phyloP scores from a whole-genome alignment of 1,284 basidiomycete species.

The Sporisorium iseilematis-ciliati region DNA sequence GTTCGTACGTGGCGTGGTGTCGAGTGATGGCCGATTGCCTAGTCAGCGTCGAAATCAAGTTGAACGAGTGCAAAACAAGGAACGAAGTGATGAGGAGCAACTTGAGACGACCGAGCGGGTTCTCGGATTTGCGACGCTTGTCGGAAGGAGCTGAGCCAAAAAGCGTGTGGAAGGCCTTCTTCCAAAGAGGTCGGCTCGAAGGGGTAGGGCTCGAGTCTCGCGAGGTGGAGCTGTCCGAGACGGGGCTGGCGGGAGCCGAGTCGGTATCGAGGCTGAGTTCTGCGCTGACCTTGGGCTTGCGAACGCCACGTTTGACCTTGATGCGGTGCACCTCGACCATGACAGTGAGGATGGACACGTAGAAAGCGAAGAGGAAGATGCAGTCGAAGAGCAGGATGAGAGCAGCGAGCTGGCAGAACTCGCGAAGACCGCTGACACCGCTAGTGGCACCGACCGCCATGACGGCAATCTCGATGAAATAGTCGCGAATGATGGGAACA shows the following conservation, averaged over 20 bases:
- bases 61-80: conserved; percentile 74
- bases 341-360: conserved; percentile 86
- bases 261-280: conserved; percentile 65
- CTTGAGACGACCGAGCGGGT: conserved; percentile 88
- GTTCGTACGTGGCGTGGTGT: conserved; percentile 71
- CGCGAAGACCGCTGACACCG: conserved; percentile 87
- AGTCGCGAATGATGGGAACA: conserved; percentile 88
- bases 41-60: conserved; percentile 91
- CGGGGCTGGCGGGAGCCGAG: conserved; percentile 51
- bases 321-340: conserved; percentile 87
- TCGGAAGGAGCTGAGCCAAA: conserved; percentile 74
- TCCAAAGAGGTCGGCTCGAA: conserved; percentile 52
- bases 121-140: conserved; percentile 73
- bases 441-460: conserved; percentile 87
- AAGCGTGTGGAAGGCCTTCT: conserved; percentile 51
- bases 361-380: conserved; percentile 88
- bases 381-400: conserved; percentile 88
- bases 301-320: conserved; percentile 73
- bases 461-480: conserved; percentile 90
- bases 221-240: conserved; percentile 45
- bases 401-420: conserved; percentile 94
- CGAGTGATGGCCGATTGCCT: conserved; percentile 78
- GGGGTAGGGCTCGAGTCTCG: conserved; percentile 45
- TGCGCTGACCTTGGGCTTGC: conserved; percentile 56
- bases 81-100: conserved; percentile 79